Percentiles rank a stretch among this genome's conserved stretches.
Conservation (phyloP, 495 filamentous ascomycete species). For the Penicillium robsamsonii region DNA sequence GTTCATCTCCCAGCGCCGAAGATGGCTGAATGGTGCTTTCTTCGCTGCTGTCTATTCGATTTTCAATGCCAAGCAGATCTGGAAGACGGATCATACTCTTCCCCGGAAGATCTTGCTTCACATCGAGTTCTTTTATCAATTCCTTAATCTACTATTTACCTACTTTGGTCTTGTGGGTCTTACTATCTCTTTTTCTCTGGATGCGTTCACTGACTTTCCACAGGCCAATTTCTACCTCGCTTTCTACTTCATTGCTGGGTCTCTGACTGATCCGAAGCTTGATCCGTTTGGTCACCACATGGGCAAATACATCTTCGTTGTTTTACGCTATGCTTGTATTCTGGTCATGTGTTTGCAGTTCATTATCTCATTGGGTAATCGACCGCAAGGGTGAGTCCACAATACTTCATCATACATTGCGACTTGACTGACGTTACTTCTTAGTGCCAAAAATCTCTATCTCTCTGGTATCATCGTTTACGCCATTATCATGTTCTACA, state of each 20-base stretch:
- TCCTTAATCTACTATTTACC: slow-evolving; percentile 86
- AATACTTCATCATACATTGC: neutral
- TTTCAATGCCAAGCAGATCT: slow-evolving; percentile 90
- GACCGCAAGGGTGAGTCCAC: slow-evolving; percentile 75
- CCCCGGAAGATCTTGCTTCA: slow-evolving; percentile 87
- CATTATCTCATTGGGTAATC: slow-evolving; percentile 97
- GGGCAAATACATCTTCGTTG: slow-evolving; percentile 78
- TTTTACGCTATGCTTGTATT: slow-evolving; percentile 80
- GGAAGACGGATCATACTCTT: slow-evolving; percentile 88
- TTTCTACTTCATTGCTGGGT: slow-evolving; percentile 97
- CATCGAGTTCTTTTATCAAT: slow-evolving; percentile 95
- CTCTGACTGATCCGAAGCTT: slow-evolving; percentile 73
- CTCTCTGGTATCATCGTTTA: slow-evolving; percentile 82
- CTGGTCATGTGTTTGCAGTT: slow-evolving; percentile 92
- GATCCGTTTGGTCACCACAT: slow-evolving; percentile 90
- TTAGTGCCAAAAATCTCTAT: slow-evolving; percentile 83
- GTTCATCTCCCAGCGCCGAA: slow-evolving; percentile 90
- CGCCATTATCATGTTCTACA: slow-evolving; percentile 93
- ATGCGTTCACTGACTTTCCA: neutral
- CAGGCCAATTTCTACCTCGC: slow-evolving; percentile 97
- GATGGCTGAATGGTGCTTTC: slow-evolving; percentile 98
- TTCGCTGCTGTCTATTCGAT: slow-evolving; percentile 98
- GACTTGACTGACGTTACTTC: slow-evolving; percentile 10
- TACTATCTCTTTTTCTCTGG: neutral
- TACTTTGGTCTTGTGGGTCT: slow-evolving; percentile 80